Conservation (phyloP, 371 early-diverging fungal genomes). For the Mortierella sp. region DNA sequence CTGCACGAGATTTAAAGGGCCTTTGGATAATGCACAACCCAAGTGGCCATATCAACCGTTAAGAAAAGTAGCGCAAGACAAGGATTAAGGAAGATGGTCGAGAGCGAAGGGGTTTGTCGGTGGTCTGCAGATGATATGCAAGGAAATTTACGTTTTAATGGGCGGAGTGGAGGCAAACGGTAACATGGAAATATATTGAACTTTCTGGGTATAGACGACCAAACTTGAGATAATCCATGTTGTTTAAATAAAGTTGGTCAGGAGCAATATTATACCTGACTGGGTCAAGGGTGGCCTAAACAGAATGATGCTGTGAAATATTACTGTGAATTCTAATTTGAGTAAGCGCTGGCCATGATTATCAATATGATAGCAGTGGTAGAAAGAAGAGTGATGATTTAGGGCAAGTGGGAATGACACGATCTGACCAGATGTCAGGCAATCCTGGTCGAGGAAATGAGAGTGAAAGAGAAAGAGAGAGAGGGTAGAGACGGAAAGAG, state of each 20-base stretch:
- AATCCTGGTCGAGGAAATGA: neutral
- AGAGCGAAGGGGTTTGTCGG: neutral
- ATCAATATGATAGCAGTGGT: neutral
- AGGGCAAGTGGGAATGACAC: neutral
- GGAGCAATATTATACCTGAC: neutral
- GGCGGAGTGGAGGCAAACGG: neutral
- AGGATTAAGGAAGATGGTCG: neutral
- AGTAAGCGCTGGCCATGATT: neutral
- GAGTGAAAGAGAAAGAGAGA: neutral
- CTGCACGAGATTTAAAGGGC: too few relatives aligned
- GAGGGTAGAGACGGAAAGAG: neutral
- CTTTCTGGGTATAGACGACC: neutral
- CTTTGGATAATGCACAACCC: neutral
- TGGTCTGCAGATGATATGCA: neutral
- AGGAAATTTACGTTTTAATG: neutral
- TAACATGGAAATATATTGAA: neutral
- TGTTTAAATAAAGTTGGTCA: neutral
- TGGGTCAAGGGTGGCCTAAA: neutral
- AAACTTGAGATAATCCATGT: neutral
- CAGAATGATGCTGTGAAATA: neutral
- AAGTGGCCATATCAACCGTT: neutral
- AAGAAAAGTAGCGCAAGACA: neutral
- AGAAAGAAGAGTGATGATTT: neutral
- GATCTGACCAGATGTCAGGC: neutral
- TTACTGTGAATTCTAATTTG: slow-evolving; percentile 1